Evolutionary conservation across 495 filamentous ascomycete species (phyloP).

Genomic region (Tuber indicum): DNA sequence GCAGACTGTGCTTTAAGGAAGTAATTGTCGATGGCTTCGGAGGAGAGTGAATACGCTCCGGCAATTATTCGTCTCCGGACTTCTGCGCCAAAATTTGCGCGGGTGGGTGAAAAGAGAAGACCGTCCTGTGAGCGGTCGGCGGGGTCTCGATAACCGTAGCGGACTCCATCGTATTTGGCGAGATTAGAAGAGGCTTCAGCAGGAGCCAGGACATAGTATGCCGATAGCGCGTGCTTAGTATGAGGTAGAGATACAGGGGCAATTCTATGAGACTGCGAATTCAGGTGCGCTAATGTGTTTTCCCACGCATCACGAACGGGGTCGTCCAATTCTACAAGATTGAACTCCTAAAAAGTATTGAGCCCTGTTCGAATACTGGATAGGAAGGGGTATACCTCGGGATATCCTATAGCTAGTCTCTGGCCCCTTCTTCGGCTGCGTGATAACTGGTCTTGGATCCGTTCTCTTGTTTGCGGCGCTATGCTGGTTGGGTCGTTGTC

Average conservation of each 20-base stretch:
- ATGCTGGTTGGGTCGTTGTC: slow-evolving; percentile 71
- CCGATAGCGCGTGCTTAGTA: slow-evolving; percentile 75
- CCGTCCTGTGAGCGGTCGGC: slow-evolving; percentile 39
- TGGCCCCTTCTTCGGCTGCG: neutral
- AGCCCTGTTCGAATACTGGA: neutral
- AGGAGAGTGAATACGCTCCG: slow-evolving; percentile 84
- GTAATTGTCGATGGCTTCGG: slow-evolving; percentile 88
- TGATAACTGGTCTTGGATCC: slow-evolving; percentile 23
- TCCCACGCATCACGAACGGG: slow-evolving; percentile 64
- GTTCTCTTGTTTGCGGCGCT: slow-evolving; percentile 47
- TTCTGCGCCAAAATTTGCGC: slow-evolving; percentile 71
- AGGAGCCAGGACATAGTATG: slow-evolving; percentile 92
- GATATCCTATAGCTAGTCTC: slow-evolving; percentile 3
- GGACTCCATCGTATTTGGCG: slow-evolving; percentile 93
- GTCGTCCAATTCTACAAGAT: slow-evolving; percentile 69
- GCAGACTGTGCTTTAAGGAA: slow-evolving; percentile 90
- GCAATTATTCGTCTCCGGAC: slow-evolving; percentile 80
- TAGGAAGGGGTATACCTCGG: slow-evolving; percentile 43
- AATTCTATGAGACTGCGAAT: slow-evolving; percentile 58
- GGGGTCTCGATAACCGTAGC: slow-evolving; percentile 62
- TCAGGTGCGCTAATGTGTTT: slow-evolving; percentile 52
- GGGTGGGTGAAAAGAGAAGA: slow-evolving; percentile 67
- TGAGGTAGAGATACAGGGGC: slow-evolving; percentile 73
- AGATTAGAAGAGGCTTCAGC: slow-evolving; percentile 95
- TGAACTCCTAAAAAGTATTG: slow-evolving; percentile 57